Evolutionary conservation across 2,329 filamentous ascomycete genomes (phyloP).

Genomic region (Alternaria sp.): DNA sequence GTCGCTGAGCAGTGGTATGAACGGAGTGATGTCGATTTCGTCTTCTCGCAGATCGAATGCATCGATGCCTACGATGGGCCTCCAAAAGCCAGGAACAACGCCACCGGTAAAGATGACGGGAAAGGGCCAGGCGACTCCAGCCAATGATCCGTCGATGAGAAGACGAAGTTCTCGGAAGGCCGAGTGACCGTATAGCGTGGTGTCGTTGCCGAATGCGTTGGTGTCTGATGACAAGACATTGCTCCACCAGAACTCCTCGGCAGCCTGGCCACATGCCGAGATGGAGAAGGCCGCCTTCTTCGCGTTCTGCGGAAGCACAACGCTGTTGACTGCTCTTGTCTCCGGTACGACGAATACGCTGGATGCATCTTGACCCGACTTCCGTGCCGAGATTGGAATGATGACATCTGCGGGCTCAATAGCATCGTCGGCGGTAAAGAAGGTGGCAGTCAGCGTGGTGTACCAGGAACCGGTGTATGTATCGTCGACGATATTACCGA

Average conservation of each 20-base stretch:
- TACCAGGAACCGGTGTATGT: constrained; percentile 77
- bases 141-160: constrained; percentile 73
- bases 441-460: constrained; percentile 75
- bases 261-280: constrained; percentile 76
- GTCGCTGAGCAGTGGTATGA: constrained; percentile 72
- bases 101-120: constrained; percentile 84
- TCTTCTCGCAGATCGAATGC: constrained; percentile 80
- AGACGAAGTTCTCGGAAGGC: constrained; percentile 82
- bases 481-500: constrained; percentile 69
- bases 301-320: constrained; percentile 70
- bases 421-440: constrained; percentile 62
- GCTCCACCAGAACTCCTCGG: constrained; percentile 86
- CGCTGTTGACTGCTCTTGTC: constrained; percentile 64
- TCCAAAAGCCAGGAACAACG: constrained; percentile 76
- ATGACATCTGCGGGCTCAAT: constrained; percentile 66
- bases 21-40: constrained; percentile 83
- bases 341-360: constrained; percentile 73
- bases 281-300: constrained; percentile 76
- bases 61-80: constrained; percentile 78
- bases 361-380: constrained; percentile 57
- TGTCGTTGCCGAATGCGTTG: constrained; percentile 64
- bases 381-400: constrained; percentile 67
- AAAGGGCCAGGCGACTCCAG: constrained; percentile 81
- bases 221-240: constrained; percentile 72
- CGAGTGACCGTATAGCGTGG: constrained; percentile 69